Base-by-base conservation (phyloP, 192 early-diverging fungal genomes). In the Umbelopsis sp. region DNA sequence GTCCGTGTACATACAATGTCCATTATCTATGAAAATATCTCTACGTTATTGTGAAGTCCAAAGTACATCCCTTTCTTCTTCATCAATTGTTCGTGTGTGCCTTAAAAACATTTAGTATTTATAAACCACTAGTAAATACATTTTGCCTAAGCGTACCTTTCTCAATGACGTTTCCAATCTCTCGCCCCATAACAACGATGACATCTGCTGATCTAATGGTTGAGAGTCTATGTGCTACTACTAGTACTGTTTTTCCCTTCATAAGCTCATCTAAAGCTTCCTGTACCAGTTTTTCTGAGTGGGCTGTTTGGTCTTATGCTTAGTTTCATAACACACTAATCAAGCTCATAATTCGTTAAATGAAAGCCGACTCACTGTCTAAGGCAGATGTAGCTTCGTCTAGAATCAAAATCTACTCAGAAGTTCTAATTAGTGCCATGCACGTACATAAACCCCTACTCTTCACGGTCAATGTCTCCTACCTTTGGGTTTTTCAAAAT, bases 171-270 rank as follows among this genome's bases (percentile, higher is more conserved):
- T 80, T 80, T 69, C 78, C 78, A 33, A 68, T 64, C 22, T 68
- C 71, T 18, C 50, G 68, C 13, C 74, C 74, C 78, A 80, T 80
- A 1, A 80, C 78, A 10, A 80, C 71, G 65, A 80, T 80, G 16
- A 55, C 46, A 46, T 80, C 78, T 20, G 92, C 92, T 70, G 88
- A 85, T 35, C 87, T 84, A 71, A 96, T 92, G 8, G 95, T 96
- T 20, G 88, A 88, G 58, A 96, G 78, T 44, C 94, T 86, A 72
- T 94, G 86, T 3, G 95, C 95, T 79, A 96, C 91, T 8, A 93
- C 86, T 65, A 96, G 83, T 41, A 93, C 92, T 1, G 95, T 96
- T 46, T 93, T 83, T 51, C 90, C 91, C 33, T 85, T 71, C 79
- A 89, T 84, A 37, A 91, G 78, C 8, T 76, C 74, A 71, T 95